Conservation (phyloP, 805 yeast genomes). For the Metschnikowia colocasiae region DNA sequence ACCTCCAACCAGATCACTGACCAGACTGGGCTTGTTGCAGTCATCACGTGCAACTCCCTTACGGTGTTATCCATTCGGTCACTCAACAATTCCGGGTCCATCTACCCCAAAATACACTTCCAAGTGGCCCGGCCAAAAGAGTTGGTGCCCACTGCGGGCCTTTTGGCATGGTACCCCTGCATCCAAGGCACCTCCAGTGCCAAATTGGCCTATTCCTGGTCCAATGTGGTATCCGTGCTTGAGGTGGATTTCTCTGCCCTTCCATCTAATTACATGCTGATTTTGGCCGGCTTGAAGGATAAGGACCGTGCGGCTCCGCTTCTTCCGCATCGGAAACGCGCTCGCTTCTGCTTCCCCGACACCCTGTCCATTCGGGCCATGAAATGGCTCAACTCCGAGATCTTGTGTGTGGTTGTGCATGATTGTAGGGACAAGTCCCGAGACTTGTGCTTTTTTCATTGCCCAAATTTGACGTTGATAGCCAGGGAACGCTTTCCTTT, state of each 20-base stretch:
- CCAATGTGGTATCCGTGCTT: conserved; percentile 53
- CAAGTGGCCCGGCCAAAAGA: conserved; percentile 47
- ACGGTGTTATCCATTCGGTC: conserved; percentile 50
- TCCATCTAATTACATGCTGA: conserved; percentile 25
- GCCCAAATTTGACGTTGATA: conserved; percentile 17
- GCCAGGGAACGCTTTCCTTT: conserved; percentile 29
- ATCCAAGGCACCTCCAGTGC: conserved; percentile 27
- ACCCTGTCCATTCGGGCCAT: conserved; percentile 43
- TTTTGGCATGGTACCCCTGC: conserved; percentile 61
- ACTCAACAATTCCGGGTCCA: conserved; percentile 35
- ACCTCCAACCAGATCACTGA: conserved; percentile 53
- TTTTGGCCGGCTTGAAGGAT: conserved; percentile 31
- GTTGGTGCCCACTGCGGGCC: conserved; percentile 4
- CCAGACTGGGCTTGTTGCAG: conserved; percentile 54
- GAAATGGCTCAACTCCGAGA: conserved; percentile 48
- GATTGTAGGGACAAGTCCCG: background rate
- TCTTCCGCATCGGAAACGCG: conserved; percentile 24
- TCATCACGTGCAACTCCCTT: conserved; percentile 50
- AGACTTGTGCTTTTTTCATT: conserved; percentile 1
- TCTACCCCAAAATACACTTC: conserved; percentile 45
- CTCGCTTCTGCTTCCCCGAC: conserved; percentile 8
- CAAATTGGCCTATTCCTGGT: conserved; percentile 65
- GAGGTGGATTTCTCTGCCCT: conserved; percentile 43
- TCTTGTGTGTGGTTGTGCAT: conserved; percentile 23
- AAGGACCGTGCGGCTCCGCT: conserved; percentile 35